Percentiles rank a stretch among this genome's conserved stretches.
Conservation (phyloP, 2,329 filamentous ascomycete species). For the Neofusicoccum laricinum region DNA sequence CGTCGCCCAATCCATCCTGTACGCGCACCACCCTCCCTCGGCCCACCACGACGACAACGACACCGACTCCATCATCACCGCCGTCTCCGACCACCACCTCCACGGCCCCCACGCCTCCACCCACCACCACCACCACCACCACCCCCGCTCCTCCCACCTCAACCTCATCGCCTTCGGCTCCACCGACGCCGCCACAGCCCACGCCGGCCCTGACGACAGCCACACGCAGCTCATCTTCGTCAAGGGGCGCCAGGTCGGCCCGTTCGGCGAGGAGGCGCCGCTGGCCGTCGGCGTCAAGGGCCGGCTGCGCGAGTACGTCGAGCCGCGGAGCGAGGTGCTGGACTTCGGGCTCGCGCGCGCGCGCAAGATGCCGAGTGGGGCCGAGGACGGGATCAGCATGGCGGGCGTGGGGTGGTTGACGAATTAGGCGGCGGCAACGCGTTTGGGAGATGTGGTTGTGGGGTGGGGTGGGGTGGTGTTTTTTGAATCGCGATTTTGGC, state of each 20-base stretch:
- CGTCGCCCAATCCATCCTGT: slow-evolving; percentile 32
- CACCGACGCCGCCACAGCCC: slow-evolving; percentile 36
- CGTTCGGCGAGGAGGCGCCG: slow-evolving; percentile 39
- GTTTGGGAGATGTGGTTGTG: no score
- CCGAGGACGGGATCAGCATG: not conserved
- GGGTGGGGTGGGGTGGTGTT: no score
- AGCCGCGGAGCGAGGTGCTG: slow-evolving; percentile 45
- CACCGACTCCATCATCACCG: not conserved
- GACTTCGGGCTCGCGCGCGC: slow-evolving; percentile 34
- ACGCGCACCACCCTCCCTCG: slow-evolving; percentile 7
- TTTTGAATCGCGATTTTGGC: no score
- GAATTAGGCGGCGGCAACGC: not conserved
- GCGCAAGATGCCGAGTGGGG: slow-evolving; percentile 4
- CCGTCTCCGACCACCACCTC: not conserved
- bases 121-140: slow-evolving; percentile 14
- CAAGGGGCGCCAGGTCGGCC: slow-evolving; percentile 41
- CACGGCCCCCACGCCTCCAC: slow-evolving; percentile 37
- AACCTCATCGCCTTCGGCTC: slow-evolving; percentile 18
- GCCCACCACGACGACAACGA: slow-evolving; percentile 20
- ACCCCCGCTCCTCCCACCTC: slow-evolving; percentile 6
- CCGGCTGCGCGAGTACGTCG: slow-evolving; percentile 45
- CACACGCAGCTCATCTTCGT: slow-evolving; percentile 47
- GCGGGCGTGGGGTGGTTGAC: not conserved
- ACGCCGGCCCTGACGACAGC: slow-evolving; percentile 44
- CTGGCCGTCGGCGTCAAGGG: slow-evolving; percentile 46